Conservation (phyloP, 2,329 filamentous ascomycete species). For the Ophiostoma tasmaniense region DNA sequence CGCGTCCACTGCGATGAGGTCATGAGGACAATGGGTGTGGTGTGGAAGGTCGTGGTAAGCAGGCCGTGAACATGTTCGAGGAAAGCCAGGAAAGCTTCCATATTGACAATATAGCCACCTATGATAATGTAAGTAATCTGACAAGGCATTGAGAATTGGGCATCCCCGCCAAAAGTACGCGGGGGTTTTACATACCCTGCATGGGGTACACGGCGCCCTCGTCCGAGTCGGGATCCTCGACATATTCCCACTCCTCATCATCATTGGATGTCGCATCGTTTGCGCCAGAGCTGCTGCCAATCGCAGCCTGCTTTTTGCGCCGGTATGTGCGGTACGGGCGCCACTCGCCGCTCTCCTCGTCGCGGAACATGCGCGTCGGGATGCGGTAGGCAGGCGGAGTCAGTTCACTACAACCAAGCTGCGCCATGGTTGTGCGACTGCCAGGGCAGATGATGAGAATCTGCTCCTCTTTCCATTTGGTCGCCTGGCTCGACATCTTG, state of each 20-base stretch:
- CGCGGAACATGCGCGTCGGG: conserved; percentile 89
- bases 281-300: not conserved
- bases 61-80: conserved; percentile 85
- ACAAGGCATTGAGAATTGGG: not conserved
- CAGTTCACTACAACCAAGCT: conserved; percentile 83
- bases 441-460: conserved; percentile 68
- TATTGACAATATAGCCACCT: conserved; percentile 77
- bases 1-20: conserved; percentile 84
- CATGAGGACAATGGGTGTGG: conserved; percentile 88
- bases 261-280: conserved; percentile 9
- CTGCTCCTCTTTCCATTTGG: conserved; percentile 58
- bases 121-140: conserved; percentile 14
- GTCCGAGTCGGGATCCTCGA: conserved; percentile 80
- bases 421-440: conserved; percentile 82
- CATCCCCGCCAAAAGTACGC: not conserved
- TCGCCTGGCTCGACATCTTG: conserved; percentile 46
- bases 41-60: conserved; percentile 87
- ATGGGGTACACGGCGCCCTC: conserved; percentile 90
- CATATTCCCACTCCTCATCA: conserved; percentile 57
- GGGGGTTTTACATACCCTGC: conserved; percentile 11
- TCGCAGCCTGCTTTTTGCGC: conserved; percentile 39
- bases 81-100: conserved; percentile 88
- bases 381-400: conserved; percentile 82
- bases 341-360: conserved; percentile 68
- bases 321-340: conserved; percentile 68